Conservation (phyloP, 352 stramenopile genomes). For the Phytophthora citricola region DNA sequence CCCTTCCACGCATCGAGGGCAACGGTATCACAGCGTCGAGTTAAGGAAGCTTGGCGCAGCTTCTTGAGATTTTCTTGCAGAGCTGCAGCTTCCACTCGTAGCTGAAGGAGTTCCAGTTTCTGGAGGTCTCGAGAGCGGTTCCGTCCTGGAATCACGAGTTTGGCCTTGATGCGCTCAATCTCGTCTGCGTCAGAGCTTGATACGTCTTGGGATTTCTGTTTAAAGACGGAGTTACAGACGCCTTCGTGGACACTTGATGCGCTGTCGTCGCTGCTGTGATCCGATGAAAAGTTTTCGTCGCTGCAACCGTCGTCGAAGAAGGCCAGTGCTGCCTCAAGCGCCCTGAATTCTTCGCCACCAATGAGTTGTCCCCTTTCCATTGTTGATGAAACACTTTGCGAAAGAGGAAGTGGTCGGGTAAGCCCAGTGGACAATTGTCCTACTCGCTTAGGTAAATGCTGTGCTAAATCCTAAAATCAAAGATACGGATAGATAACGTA, state of each 20-base stretch:
- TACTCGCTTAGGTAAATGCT: no score
- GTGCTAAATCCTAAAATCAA: no score
- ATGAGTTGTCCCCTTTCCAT: not conserved
- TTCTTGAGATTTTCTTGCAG: not conserved
- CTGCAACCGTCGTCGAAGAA: constrained; percentile 1
- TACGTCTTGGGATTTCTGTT: no score
- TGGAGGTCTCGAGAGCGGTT: constrained; percentile 9
- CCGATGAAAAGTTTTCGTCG: not conserved
- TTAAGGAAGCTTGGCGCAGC: not conserved
- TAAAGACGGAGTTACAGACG: no score
- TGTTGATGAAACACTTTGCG: not conserved
- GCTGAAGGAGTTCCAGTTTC: constrained; percentile 1
- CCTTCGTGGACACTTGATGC: no score
- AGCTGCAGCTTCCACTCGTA: not conserved
- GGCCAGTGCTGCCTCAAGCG: not conserved
- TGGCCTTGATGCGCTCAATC: no score
- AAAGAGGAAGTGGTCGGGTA: constrained; percentile 1
- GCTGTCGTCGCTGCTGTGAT: no score
- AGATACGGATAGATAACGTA: no score
- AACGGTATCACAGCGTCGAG: not conserved
- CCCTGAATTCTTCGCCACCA: not conserved
- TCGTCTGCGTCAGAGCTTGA: no score
- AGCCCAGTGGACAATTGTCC: not conserved
- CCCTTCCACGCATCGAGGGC: not conserved
- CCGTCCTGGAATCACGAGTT: not conserved